A percentile compares a stretch with the other conserved stretches of the same genome.
Evolutionary conservation across 192 early-diverging fungal species (phyloP).

Genomic region (Entomortierella lignicola): DNA sequence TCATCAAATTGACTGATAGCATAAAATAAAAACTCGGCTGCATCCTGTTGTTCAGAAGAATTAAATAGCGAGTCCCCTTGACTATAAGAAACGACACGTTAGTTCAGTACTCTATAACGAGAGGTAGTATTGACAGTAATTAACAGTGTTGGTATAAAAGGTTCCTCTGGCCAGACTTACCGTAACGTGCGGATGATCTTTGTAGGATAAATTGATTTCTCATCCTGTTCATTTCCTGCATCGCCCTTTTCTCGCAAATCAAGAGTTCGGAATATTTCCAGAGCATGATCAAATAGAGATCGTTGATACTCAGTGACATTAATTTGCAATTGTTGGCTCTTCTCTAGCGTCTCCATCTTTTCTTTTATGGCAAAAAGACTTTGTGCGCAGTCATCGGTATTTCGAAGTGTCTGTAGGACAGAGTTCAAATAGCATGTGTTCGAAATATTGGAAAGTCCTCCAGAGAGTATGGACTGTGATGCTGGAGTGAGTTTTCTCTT

Average conservation of each 20-base stretch:
- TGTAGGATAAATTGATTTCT: slow-evolving; percentile 23
- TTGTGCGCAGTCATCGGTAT: slow-evolving; percentile 18
- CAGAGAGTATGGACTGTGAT: slow-evolving; percentile 25
- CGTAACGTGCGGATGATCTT: slow-evolving; percentile 20
- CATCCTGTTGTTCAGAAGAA: slow-evolving; percentile 42
- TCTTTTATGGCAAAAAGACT: slow-evolving; percentile 16
- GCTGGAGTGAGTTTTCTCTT: slow-evolving; percentile 9
- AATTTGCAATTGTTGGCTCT: background rate
- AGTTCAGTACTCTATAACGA: background rate
- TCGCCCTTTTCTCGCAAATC: slow-evolving; percentile 3
- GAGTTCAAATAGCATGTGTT: slow-evolving; percentile 53
- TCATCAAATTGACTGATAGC: slow-evolving; percentile 39
- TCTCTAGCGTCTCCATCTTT: slow-evolving; percentile 10
- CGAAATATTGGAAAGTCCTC: slow-evolving; percentile 34
- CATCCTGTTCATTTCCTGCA: background rate
- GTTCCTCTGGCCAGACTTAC: no score
- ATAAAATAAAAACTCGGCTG: slow-evolving; percentile 44
- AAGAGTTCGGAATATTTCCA: background rate
- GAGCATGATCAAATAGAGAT: slow-evolving; percentile 12
- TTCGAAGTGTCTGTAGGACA: slow-evolving; percentile 30
- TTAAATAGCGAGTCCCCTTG: slow-evolving; percentile 36
- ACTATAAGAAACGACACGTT: background rate
- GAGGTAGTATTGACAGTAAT: background rate
- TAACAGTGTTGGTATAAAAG: no score
- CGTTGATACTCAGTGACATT: slow-evolving; percentile 17